Base-by-base conservation (phyloP, 768 basidiomycete species). In the Serpula lacrymans region DNA sequence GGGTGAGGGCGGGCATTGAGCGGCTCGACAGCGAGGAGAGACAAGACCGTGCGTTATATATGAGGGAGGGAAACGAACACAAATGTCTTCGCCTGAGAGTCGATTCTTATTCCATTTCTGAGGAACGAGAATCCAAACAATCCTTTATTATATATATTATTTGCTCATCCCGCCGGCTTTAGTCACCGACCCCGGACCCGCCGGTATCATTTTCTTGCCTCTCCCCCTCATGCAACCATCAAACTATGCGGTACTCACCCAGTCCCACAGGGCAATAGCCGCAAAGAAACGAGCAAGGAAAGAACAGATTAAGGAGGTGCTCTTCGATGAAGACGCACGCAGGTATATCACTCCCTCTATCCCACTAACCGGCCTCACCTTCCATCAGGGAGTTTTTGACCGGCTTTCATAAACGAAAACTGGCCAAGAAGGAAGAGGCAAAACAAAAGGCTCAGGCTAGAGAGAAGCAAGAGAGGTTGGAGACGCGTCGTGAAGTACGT, bases 381-480 rank as follows among this genome's bases (percentile, higher is more conserved):
- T 18, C 24, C 14, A 17, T 24, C 52, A 94, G 92, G 56, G 85
- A 94, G 44, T 96, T 87, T 64, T 67, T 96, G 57, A 94, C 91
- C 13, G 93, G 93, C 20, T 96, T 96, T 60, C 85, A 87, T 60
- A 94, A 94, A 64, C 80, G 93, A 52, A 96, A 95, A 64, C 64
- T 91, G 37, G 84, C 81, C 45, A 89, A 86, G 59, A 75, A 80
- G 48, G 88, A 94, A 51, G 83, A 77, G 35, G 82, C 82, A 31
- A 80, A 78, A 52, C 74, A 79, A 49, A 84, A 77, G 59, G 88
- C 89, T 10, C 65, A 75, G 46, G 80, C 89, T 53, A 69, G 83
- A 49, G 85, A 90, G 54, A 89, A 88, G 57, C 75, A 81, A 54
- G 82, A 83, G 39, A 75, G 83, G 52, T 66, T 81, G 16, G 83